phyloP scores from a whole-genome alignment of 306 rosid genomes.

The Prinsepia uniflora region DNA sequence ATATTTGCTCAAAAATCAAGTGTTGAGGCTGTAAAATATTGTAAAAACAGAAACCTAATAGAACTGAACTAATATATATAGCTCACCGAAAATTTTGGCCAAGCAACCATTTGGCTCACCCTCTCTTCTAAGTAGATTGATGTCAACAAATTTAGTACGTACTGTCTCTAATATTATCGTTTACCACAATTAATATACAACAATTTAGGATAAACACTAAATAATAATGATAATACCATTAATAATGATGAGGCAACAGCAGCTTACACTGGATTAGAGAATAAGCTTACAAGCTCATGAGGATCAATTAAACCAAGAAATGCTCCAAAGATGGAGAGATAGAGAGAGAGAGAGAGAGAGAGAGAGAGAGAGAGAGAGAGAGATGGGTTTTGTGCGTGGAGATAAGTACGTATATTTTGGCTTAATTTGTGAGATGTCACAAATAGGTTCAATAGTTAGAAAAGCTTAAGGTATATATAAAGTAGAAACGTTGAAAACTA shows the following conservation, averaged over 20 bases:
- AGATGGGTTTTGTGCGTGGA: not conserved
- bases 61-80: not conserved
- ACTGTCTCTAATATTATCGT: too few species aligned
- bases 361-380: conserved; percentile 1
- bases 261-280: conserved; percentile 27
- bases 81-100: not conserved
- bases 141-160: too few species aligned
- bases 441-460: conserved; percentile 14
- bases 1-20: not conserved
- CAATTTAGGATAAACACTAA: not conserved
- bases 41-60: not conserved
- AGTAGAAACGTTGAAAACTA: too few species aligned
- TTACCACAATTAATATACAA: not conserved
- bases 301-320: too few species aligned
- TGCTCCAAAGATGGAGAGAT: too few species aligned
- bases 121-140: too few species aligned
- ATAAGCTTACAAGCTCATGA: conserved; percentile 14
- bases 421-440: not conserved
- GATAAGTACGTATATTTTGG: conserved; percentile 3
- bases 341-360: too few species aligned
- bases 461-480: not conserved
- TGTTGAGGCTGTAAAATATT: not conserved
- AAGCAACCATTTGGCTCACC: not conserved
- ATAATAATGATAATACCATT: too few species aligned
- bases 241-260: conserved; percentile 1